These are phyloP conservation scores for Fusarium drepaniforme DNA, from an alignment of 2,329 filamentous ascomycete species.

Conservation along the genomic window DNA sequence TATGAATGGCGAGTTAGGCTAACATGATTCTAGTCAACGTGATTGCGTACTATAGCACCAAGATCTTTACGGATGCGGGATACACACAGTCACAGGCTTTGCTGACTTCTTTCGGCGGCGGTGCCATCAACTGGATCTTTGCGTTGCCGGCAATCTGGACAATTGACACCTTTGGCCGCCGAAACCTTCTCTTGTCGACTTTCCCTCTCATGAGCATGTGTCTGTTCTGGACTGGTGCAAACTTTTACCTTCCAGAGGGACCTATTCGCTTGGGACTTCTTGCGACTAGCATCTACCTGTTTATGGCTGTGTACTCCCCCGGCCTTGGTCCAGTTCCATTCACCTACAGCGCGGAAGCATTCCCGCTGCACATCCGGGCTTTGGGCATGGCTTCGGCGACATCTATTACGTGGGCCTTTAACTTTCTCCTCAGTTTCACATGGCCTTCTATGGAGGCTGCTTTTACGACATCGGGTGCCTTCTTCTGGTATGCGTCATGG, in stretches of 20 bases:
- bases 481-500: conserved; percentile 61
- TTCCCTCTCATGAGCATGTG: conserved; percentile 49
- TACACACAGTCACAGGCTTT: conserved; percentile 46
- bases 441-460: conserved; percentile 47
- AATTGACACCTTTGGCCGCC: conserved; percentile 65
- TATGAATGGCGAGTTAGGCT: conserved; percentile 51
- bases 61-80: conserved; percentile 45
- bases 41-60: conserved; percentile 48
- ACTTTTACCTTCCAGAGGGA: conserved; percentile 35
- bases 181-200: conserved; percentile 55
- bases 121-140: conserved; percentile 64
- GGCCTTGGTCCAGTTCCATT: conserved; percentile 53
- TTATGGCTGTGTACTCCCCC: conserved; percentile 52
- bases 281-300: conserved; percentile 50
- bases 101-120: conserved; percentile 49
- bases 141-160: conserved; percentile 50
- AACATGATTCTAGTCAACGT: conserved; percentile 54
- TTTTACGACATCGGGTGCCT: conserved; percentile 46
- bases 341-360: conserved; percentile 53
- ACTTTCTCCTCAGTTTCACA: conserved; percentile 49
- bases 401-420: conserved; percentile 51
- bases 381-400: conserved; percentile 54
- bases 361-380: conserved; percentile 51
- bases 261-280: conserved; percentile 44
- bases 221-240: conserved; percentile 47